Percentiles rank a stretch among this genome's conserved stretches.
These are phyloP conservation scores for Warburgia ugandensis DNA, from an alignment of 164 flowering plant species.

Conservation along the genomic window DNA sequence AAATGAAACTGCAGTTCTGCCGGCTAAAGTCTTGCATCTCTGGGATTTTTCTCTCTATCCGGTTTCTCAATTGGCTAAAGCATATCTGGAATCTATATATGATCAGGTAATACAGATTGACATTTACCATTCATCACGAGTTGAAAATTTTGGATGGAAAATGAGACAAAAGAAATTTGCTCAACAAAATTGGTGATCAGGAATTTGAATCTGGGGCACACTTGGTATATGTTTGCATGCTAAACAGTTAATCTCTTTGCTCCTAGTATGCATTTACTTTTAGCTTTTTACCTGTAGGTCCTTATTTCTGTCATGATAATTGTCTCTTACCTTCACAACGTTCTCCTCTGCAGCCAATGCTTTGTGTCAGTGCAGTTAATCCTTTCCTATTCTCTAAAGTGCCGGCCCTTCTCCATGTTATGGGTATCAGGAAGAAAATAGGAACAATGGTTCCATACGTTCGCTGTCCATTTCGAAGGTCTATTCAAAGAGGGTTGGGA, in stretches of 20 bases:
- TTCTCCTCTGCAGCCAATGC: conserved; percentile 81
- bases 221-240: neutral
- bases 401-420: conserved; percentile 68
- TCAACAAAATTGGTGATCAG: neutral
- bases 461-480: conserved; percentile 80
- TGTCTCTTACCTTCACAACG: neutral
- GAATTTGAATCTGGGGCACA: no score
- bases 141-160: neutral
- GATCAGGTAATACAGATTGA: conserved; percentile 62
- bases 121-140: neutral
- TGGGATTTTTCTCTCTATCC: conserved; percentile 89
- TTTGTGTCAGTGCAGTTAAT: conserved; percentile 92
- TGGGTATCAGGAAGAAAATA: conserved; percentile 66
- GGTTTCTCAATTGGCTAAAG: conserved; percentile 88
- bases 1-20: conserved; percentile 83
- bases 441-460: conserved; percentile 71
- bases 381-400: conserved; percentile 82
- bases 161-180: neutral
- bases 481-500: conserved; percentile 68
- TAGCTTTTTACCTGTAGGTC: neutral
- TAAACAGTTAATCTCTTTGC: neutral
- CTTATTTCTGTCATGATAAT: no score
- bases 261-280: neutral
- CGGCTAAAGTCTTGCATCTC: conserved; percentile 81
- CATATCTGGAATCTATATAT: conserved; percentile 76